These are phyloP conservation scores for Pneumocystis carinii DNA, from an alignment of 1,139 yeast species.

Conservation along the genomic window DNA sequence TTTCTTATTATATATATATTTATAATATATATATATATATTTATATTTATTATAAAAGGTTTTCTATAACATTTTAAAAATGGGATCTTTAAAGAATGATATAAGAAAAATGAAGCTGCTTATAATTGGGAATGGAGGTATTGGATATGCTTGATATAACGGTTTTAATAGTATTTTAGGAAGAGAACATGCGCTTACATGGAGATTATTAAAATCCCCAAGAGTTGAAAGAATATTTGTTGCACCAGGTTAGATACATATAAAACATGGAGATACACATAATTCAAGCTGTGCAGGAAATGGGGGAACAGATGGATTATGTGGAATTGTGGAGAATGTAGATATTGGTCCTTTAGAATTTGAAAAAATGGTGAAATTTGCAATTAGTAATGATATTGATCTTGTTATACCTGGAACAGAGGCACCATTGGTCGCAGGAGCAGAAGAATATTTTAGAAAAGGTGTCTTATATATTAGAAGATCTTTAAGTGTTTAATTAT, in stretches of 20 bases:
- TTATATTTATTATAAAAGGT: not conserved
- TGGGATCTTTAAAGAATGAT: not conserved
- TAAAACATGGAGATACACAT: too few species aligned
- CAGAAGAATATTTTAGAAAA: slow-evolving; percentile 46
- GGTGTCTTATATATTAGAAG: slow-evolving; percentile 5
- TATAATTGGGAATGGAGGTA: slow-evolving; percentile 89
- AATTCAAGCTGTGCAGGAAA: slow-evolving; percentile 27
- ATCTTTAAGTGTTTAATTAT: slow-evolving; percentile 17
- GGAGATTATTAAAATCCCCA: slow-evolving; percentile 75
- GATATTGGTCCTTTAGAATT: slow-evolving; percentile 41
- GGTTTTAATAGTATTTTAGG: not conserved
- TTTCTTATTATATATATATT: too few species aligned
- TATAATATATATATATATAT: too few species aligned
- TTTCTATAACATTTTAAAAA: not conserved
- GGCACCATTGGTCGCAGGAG: slow-evolving; percentile 93
- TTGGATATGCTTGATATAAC: not conserved
- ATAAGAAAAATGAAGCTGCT: slow-evolving; percentile 24
- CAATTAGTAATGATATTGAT: slow-evolving; percentile 47
- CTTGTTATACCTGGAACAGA: slow-evolving; percentile 98
- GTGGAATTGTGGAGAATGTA: slow-evolving; percentile 51
- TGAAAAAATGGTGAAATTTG: slow-evolving; percentile 38
- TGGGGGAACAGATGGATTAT: slow-evolving; percentile 57
- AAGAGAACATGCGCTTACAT: slow-evolving; percentile 92
- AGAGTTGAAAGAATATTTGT: slow-evolving; percentile 61
- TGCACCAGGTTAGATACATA: slow-evolving; percentile 62